Conservation (phyloP, 495 filamentous ascomycete species). For the Talaromyces liani region DNA sequence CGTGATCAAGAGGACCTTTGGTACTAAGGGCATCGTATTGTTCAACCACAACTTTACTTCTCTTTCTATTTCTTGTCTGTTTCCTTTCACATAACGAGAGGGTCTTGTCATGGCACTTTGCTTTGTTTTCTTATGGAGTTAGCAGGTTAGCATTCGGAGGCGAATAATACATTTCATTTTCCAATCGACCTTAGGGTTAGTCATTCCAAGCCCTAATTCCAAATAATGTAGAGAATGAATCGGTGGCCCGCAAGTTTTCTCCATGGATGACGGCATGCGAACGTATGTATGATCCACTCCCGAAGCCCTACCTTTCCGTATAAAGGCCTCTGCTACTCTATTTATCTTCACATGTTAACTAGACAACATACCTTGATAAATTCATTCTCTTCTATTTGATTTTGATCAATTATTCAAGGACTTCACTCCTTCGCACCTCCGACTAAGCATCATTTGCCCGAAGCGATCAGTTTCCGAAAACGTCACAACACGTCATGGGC, state of each 20-base stretch:
- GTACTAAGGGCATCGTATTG: constrained; percentile 13
- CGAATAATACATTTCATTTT: background rate
- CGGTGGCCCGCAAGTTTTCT: constrained; percentile 1
- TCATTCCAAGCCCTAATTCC: background rate
- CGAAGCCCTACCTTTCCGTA: background rate
- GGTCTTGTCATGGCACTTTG: background rate
- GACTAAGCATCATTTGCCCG: too few species aligned
- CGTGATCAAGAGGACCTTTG: constrained; percentile 36
- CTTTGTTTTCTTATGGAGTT: background rate
- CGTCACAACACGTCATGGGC: constrained; percentile 7
- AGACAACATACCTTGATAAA: background rate
- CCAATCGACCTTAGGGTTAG: background rate
- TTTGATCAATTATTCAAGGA: background rate
- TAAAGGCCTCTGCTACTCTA: background rate
- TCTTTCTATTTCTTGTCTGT: background rate
- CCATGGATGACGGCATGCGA: constrained; percentile 8
- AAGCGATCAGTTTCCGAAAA: background rate
- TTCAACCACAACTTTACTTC: background rate
- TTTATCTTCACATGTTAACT: background rate
- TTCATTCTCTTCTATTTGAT: background rate
- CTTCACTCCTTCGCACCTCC: background rate
- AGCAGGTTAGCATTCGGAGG: background rate
- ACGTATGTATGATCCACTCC: constrained; percentile 7
- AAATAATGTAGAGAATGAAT: background rate
- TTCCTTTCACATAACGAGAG: background rate